Evolutionary conservation across 495 filamentous ascomycete genomes (phyloP), one percentile per base, ranked within the genome.

Genomic region (Thermothielavioides terrestris): DNA sequence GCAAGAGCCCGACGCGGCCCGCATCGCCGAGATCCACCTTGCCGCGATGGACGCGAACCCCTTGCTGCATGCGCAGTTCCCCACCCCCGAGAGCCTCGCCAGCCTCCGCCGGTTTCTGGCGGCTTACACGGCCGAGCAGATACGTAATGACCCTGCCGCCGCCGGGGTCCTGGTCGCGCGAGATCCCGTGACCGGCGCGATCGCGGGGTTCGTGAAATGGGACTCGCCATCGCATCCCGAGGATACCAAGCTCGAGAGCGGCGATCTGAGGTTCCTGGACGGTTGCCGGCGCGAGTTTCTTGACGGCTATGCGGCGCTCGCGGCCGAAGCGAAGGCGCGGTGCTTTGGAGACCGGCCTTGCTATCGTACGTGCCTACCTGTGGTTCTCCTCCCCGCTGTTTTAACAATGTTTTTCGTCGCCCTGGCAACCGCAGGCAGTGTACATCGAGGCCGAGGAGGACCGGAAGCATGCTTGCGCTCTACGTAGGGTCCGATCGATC

Each of bases 1-100:
- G 4, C 15, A 27, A 11, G 37, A 23, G 12, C 51, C 30, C 15
- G 67, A 71, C 48, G 70, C 65, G n/a, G 40, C 58, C n/a, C 57
- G 62, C 28, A 70, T 76, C 42, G 68, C 69, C 7, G 57, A 56
- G 23, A 64, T 73, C 30, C 71, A 74, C 34, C 52, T 71, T 21
- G 46, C 55, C n/a, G 70, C 72, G 25, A 74, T 76, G 61, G 56
- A 63, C 32, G 36, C 58, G 37, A 74, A 74, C 41, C 50, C 49
- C 6, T 49, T 74, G 25, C 58, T 73, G 5, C 63, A 68, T 52
- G 65, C 57, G 1, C 72, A 76, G 42, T 76, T 73, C 41, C 68
- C 72, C 9, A 67, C 63, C 2, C 54, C 54, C 9, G 48, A 53
- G 4, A 60, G 61, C 50, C 59, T 67, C 14, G 27, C 8, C 17